Conservation (phyloP, 2,329 filamentous ascomycete genomes). For the Trichoderma endophyticum region DNA sequence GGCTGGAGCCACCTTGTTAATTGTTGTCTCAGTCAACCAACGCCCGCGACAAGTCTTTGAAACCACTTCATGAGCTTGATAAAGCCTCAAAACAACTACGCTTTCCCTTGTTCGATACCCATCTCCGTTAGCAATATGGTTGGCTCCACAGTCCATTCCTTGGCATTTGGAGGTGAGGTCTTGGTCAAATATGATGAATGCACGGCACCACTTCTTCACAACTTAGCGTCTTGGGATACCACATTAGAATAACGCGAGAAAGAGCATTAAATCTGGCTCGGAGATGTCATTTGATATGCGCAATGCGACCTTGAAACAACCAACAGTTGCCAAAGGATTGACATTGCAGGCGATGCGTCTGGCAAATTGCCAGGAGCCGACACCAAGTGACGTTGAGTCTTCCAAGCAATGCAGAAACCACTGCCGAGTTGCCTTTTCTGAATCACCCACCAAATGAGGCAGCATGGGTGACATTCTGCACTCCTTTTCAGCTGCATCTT, state of each 20-base stretch:
- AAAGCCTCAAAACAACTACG: not conserved
- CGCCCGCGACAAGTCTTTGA: not conserved
- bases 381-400: not conserved
- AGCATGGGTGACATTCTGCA: not conserved
- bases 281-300: not conserved
- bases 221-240: not conserved
- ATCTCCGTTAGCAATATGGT: constrained; percentile 3
- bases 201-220: not conserved
- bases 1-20: not conserved
- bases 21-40: not conserved
- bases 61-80: not conserved
- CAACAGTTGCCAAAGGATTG: not conserved
- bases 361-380: not conserved
- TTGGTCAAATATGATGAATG: constrained; percentile 9
- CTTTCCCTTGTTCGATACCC: constrained; percentile 6
- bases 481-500: not conserved
- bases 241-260: not conserved
- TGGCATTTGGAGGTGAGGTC: not conserved
- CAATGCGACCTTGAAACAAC: not conserved
- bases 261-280: not conserved
- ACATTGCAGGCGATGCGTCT: not conserved
- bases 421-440: not conserved
- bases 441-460: not conserved
- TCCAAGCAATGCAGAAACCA: not conserved
- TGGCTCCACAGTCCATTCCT: not conserved